Evolutionary conservation across 192 early-diverging fungal species (phyloP), one percentile per base, ranked within the genome.

Genomic region (Coemansia sp.): DNA sequence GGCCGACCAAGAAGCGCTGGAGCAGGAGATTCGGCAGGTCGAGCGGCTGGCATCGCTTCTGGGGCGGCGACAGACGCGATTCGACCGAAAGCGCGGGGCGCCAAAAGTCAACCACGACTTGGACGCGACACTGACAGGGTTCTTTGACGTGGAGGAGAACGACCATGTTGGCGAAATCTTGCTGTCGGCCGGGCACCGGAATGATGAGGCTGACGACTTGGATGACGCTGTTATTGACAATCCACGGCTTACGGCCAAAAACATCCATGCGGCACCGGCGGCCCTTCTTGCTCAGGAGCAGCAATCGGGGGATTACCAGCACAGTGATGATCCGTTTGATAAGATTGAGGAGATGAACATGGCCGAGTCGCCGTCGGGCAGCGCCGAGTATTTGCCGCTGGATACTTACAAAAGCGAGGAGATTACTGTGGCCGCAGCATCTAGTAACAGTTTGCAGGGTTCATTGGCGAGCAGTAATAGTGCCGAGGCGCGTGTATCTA

Each of bases 381-480:
- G 72, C 59, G 72, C 65, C 28, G 78, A 81, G 66, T 81, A 81
- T 28, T 69, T 81, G 22, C 72, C 78, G 23, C 36, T 81, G 2
- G 78, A 71, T 51, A 58, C 47, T 1, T 71, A 71, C 59, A 59
- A 42, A 53, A 38, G 40, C 44, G 61, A 60, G 15, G 56, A 59
- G 14, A 60, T 20, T 15, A 55, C 49, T 21, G 34, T 59, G 5
- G 28, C 22, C 19, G 36, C 40, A 19, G 46, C 22, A 25, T 22
- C 57, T 4, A 36, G n/a, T 11, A 34, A 44, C n/a, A 53, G 19
- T 8, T 21, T 23, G 14, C 50, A 12, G 50, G 22, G 10, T 11
- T 8, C 21, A 11, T 52, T 23, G 5, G 11, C 10, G 21, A 3
- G 6, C 22, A 12, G 22, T 23, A 22, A 23, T 11, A 52, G 23